These are phyloP conservation scores for Penium margaritaceum DNA, from an alignment of 139 green algal species.

Conservation along the genomic window DNA sequence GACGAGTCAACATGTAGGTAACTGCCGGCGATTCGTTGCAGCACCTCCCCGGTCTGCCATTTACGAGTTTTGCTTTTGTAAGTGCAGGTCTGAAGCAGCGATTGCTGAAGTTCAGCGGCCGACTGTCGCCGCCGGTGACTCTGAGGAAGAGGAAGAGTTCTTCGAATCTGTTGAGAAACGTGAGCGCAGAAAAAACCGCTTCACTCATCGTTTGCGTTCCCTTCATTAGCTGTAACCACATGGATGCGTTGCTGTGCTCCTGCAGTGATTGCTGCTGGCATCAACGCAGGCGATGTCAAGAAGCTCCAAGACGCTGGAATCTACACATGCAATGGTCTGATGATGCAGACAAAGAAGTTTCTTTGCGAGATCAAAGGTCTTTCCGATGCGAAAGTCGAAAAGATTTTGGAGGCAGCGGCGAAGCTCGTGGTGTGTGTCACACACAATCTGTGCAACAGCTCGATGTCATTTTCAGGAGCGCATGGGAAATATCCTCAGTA, in stretches of 20 bases:
- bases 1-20: too few species aligned
- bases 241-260: constrained; percentile 3
- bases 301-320: constrained; percentile 80
- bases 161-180: constrained; percentile 42
- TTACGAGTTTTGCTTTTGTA: too few species aligned
- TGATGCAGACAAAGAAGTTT: constrained; percentile 76
- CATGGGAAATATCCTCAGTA: too few species aligned
- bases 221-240: too few species aligned
- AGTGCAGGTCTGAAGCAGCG: too few species aligned
- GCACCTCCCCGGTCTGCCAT: too few species aligned
- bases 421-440: constrained; percentile 31
- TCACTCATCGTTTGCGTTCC: too few species aligned
- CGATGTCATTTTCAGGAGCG: too few species aligned
- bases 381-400: constrained; percentile 85
- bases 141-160: constrained; percentile 42
- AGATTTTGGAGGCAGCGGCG: constrained; percentile 62
- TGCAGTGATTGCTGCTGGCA: constrained; percentile 36
- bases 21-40: too few species aligned
- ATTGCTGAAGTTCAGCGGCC: too few species aligned
- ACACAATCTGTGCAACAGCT: too few species aligned
- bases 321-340: constrained; percentile 65
- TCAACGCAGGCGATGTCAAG: constrained; percentile 64
- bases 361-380: constrained; percentile 82
- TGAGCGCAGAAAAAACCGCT: constrained; percentile 2
- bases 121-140: constrained; percentile 22